A percentile compares a stretch with the other conserved stretches of the same genome.
Conservation (phyloP, 2,329 filamentous ascomycete species). For the Fonsecaea pedrosoi region DNA sequence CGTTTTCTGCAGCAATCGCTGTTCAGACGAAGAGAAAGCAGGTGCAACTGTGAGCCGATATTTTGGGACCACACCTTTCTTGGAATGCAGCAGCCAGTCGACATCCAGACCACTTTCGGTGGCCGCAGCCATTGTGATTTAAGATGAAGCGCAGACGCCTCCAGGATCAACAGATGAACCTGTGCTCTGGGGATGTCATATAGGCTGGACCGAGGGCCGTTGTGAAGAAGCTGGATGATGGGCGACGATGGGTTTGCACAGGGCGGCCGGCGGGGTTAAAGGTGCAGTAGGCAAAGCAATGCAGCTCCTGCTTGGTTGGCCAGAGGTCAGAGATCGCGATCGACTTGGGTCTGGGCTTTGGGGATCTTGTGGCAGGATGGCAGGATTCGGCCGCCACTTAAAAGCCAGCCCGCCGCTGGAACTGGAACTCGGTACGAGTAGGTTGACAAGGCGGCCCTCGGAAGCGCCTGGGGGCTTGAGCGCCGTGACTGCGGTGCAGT, state of each 20-base stretch:
- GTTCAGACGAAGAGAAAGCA: background rate
- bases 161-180: background rate
- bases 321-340: slow-evolving; percentile 12
- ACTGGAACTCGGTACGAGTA: background rate
- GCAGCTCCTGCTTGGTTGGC: slow-evolving; percentile 7
- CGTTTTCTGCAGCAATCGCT: background rate
- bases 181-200: slow-evolving; percentile 4
- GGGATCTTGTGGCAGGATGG: slow-evolving; percentile 4
- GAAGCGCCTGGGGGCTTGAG: background rate
- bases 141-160: background rate
- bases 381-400: slow-evolving; percentile 7
- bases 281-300: background rate
- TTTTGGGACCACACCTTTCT: slow-evolving; percentile 69
- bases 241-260: slow-evolving; percentile 13
- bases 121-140: slow-evolving; percentile 63
- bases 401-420: slow-evolving; percentile 2
- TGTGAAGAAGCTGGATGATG: slow-evolving; percentile 10
- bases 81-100: slow-evolving; percentile 86
- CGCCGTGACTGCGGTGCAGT: background rate
- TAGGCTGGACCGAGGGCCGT: slow-evolving; percentile 13
- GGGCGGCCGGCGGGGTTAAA: slow-evolving; percentile 25
- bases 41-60: slow-evolving; percentile 3
- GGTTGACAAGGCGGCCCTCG: background rate
- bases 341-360: slow-evolving; percentile 13
- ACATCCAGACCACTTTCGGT: slow-evolving; percentile 71